Percentiles rank a stretch among this genome's conserved stretches.
These are phyloP conservation scores for Penicillium desertorum DNA, from an alignment of 495 filamentous ascomycete genomes.

Conservation along the genomic window DNA sequence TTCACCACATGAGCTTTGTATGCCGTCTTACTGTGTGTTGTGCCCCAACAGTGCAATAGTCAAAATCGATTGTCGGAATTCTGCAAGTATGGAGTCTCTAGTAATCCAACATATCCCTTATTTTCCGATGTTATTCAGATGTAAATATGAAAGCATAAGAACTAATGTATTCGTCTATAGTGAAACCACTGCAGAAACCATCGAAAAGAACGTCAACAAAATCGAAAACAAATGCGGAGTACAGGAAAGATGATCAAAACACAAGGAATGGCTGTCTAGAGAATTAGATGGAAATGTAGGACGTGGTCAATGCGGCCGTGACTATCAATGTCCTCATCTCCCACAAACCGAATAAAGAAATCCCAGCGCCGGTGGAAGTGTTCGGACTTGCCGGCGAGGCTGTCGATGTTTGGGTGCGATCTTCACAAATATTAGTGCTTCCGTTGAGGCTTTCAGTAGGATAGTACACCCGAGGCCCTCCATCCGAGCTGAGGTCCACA, in stretches of 20 bases:
- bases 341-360: conserved; percentile 8
- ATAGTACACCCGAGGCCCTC: conserved; percentile 23
- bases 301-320: conserved; percentile 7
- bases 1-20: background rate
- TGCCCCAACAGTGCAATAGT: background rate
- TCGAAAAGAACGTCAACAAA: conserved; percentile 3
- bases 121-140: background rate
- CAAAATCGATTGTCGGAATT: background rate
- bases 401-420: conserved; percentile 15
- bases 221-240: background rate
- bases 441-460: conserved; percentile 19
- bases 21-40: background rate
- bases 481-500: conserved; percentile 22
- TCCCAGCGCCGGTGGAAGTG: conserved; percentile 10
- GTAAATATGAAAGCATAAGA: conserved; percentile 2
- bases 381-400: conserved; percentile 11
- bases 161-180: conserved; percentile 8
- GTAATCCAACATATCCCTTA: background rate
- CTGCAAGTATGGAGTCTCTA: background rate
- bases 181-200: conserved; percentile 8
- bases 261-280: conserved; percentile 5
- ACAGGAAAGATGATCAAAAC: background rate
- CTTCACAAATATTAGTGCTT: conserved; percentile 17
- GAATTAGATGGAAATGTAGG: conserved; percentile 4
- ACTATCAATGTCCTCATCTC: conserved; percentile 6